Percentiles rank a stretch among this genome's conserved stretches.
These are phyloP conservation scores for Sistotremastrum suecicum DNA, from an alignment of 768 basidiomycete genomes.

Conservation along the genomic window DNA sequence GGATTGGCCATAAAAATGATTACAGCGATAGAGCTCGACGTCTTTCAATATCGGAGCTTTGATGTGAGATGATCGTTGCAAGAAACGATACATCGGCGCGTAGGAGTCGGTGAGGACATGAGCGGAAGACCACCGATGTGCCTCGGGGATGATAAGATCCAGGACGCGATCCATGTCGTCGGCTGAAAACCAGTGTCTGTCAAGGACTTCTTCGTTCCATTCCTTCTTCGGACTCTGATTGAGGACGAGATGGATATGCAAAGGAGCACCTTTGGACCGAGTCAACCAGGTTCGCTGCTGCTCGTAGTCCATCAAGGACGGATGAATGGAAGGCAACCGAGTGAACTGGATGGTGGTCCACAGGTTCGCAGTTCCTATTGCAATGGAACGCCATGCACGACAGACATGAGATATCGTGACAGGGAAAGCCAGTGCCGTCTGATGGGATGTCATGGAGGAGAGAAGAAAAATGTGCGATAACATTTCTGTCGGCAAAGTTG, in stretches of 20 bases:
- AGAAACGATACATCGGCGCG: constrained; percentile 42
- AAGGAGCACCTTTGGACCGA: too few relatives aligned
- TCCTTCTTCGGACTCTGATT: too few relatives aligned
- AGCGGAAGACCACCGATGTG: constrained; percentile 38
- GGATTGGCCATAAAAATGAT: constrained; percentile 36
- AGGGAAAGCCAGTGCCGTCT: constrained; percentile 41
- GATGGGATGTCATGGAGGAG: constrained; percentile 34
- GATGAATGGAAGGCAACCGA: too few relatives aligned
- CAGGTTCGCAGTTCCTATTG: constrained; percentile 33
- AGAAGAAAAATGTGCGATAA: constrained; percentile 44
- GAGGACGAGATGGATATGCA: too few relatives aligned
- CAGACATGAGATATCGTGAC: constrained; percentile 46
- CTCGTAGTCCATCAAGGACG: too few relatives aligned
- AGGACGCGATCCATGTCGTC: constrained; percentile 32
- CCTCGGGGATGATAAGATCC: constrained; percentile 34
- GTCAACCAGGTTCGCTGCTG: too few relatives aligned
- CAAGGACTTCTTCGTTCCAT: too few relatives aligned
- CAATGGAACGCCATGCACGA: constrained; percentile 39
- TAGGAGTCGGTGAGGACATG: constrained; percentile 41
- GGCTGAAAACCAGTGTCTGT: constrained; percentile 17
- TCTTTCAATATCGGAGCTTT: constrained; percentile 28
- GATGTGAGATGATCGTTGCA: constrained; percentile 20
- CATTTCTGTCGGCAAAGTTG: constrained; percentile 34
- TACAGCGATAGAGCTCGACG: constrained; percentile 44
- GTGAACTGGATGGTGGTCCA: constrained; percentile 44